Evolutionary conservation across 257 asterid genomes (phyloP).

Genomic region (Petunia secreta): DNA sequence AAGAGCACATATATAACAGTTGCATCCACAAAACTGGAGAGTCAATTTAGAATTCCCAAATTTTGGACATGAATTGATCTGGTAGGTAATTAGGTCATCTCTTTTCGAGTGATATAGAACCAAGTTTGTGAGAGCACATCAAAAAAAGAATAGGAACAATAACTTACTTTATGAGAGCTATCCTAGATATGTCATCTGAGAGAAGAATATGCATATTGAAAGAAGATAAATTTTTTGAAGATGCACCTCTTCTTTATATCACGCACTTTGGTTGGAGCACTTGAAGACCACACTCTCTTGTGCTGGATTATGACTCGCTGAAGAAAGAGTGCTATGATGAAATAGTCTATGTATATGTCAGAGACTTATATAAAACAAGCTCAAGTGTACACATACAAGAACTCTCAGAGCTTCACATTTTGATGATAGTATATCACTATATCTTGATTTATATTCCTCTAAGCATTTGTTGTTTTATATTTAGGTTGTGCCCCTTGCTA

Average conservation of each 20-base stretch:
- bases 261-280: constrained; percentile 8
- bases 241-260: constrained; percentile 16
- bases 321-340: constrained; percentile 14
- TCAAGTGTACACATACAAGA: not conserved
- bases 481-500: constrained; percentile 92
- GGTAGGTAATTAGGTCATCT: too few relatives aligned
- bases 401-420: constrained; percentile 2
- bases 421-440: not conserved
- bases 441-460: constrained; percentile 20
- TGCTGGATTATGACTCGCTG: not conserved
- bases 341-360: constrained; percentile 17
- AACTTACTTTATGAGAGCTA: not conserved
- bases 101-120: too few relatives aligned
- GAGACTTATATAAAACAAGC: constrained; percentile 5
- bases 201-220: not conserved
- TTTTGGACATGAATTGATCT: too few relatives aligned
- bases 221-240: not conserved
- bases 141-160: too few relatives aligned
- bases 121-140: too few relatives aligned
- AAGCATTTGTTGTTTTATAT: constrained; percentile 30
- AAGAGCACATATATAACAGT: too few relatives aligned
- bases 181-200: not conserved
- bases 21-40: too few relatives aligned
- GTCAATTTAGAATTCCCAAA: too few relatives aligned
- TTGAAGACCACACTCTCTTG: not conserved